Evolutionary conservation across 306 rosid species (phyloP), one percentile per base, ranked within the genome.

Genomic region (Cicer judaicum): DNA sequence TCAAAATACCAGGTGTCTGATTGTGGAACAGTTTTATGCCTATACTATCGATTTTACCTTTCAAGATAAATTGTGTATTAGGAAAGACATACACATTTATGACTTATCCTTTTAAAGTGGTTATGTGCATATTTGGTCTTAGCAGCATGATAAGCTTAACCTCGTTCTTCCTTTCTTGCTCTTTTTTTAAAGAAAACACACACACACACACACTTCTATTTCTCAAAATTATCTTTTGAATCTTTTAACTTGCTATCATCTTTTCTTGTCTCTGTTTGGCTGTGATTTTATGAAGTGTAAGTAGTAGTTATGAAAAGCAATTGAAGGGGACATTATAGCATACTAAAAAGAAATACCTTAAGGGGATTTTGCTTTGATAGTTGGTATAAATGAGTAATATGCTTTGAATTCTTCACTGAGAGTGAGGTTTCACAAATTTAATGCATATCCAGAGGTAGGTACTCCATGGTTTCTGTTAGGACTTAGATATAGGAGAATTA

Each of bases 401-500:
- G 79, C 64, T 66, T 52, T 66, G 66, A 38, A 70, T 55, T 46
- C 8, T 34, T 53, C 70, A 1, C 54, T 57, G 52, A 9, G n/a
- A 44, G 18, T 29, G 66, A 61, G 41, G 12, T 46, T 65, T 72
- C 62, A 54, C 6, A 60, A 44, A 76, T 19, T 44, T 68, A 47
- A 72, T 73, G 62, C 63, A 21, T 65, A 57, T 82, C 75, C 24
- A 52, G 53, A 56, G 73, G 70, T 70, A 54, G 76, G 36, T 57
- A 77, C 64, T 69, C 19, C 36, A 29, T 29, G 36, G 36, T 29
- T 29, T 29, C 36, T 29, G 36, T 29, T 29, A 29, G 36, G 36
- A 29, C 36, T 29, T 29, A 4, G 36, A 29, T 29, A 29, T 29
- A 29, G 36, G 36, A 29, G 36, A 29, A 29, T 29, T 29, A 29